Evolutionary conservation across 1,139 yeast species (phyloP).

Genomic region (Nadsonia commutata): DNA sequence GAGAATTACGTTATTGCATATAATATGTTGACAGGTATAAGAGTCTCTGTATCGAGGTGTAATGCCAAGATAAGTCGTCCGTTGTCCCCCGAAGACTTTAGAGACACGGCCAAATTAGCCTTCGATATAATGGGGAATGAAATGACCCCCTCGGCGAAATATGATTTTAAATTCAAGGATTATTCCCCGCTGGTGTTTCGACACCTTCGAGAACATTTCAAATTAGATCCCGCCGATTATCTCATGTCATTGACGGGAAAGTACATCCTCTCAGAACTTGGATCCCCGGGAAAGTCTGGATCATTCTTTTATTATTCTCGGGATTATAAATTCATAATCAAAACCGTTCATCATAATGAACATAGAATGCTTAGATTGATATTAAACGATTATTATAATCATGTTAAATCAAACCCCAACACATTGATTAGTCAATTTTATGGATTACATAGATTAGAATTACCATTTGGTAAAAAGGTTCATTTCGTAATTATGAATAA

Average conservation of each 20-base stretch:
- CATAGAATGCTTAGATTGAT: slow-evolving; percentile 69
- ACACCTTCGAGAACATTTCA: slow-evolving; percentile 62
- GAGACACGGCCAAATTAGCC: slow-evolving; percentile 56
- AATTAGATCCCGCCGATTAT: slow-evolving; percentile 94
- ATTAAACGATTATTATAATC: slow-evolving; percentile 60
- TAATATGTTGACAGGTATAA: slow-evolving; percentile 93
- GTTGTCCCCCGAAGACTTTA: slow-evolving; percentile 55
- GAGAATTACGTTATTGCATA: slow-evolving; percentile 88
- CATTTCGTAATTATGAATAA: slow-evolving; percentile 95
- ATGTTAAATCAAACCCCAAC: slow-evolving; percentile 71
- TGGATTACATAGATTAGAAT: slow-evolving; percentile 84
- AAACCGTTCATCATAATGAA: slow-evolving; percentile 88
- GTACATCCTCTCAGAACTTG: slow-evolving; percentile 79
- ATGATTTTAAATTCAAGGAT: slow-evolving; percentile 92
- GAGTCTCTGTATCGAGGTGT: slow-evolving; percentile 87
- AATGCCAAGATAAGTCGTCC: slow-evolving; percentile 68
- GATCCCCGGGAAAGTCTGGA: slow-evolving; percentile 94
- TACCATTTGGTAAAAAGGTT: slow-evolving; percentile 73
- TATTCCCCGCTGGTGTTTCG: slow-evolving; percentile 90
- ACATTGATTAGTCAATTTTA: slow-evolving; percentile 86
- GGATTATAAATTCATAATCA: slow-evolving; percentile 84
- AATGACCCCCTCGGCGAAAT: slow-evolving; percentile 79
- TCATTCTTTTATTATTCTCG: slow-evolving; percentile 90
- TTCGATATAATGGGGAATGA: slow-evolving; percentile 84
- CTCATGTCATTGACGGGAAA: slow-evolving; percentile 83